Evolutionary conservation across 2,329 filamentous ascomycete species (phyloP).

Genomic region (Nemania serpens): DNA sequence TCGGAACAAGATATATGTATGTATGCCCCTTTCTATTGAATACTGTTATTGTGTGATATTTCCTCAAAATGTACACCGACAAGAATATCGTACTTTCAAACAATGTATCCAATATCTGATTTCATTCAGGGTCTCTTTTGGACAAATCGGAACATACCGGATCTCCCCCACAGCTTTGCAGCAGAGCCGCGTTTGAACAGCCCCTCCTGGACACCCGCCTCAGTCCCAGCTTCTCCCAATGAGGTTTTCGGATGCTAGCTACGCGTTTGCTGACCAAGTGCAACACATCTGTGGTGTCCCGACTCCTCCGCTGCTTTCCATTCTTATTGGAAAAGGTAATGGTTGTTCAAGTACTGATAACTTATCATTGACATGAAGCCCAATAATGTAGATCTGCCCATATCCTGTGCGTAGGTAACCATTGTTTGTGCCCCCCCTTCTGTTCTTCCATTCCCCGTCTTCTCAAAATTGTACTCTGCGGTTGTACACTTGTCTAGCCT

Average conservation of each 20-base stretch:
- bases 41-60: no score
- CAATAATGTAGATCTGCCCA: conserved; percentile 21
- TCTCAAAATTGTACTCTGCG: conserved; percentile 31
- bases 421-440: conserved; percentile 27
- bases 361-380: conserved; percentile 10
- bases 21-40: no score
- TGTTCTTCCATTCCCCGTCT: conserved; percentile 27
- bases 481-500: conserved; percentile 27
- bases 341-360: conserved; percentile 30
- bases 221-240: conserved; percentile 21
- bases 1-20: no score
- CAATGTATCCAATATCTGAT: not conserved
- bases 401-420: conserved; percentile 27
- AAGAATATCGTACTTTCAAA: no score
- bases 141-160: not conserved
- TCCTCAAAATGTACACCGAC: no score
- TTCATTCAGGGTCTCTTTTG: not conserved
- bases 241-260: conserved; percentile 24
- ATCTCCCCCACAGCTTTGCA: not conserved
- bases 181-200: conserved; percentile 20
- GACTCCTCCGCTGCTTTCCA: conserved; percentile 28
- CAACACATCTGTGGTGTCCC: conserved; percentile 35
- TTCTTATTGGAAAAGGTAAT: conserved; percentile 32
- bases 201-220: not conserved
- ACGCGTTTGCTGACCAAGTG: conserved; percentile 36